phyloP scores from a whole-genome alignment of 1,284 basidiomycete genomes.

The Malassezia sympodialis region DNA sequence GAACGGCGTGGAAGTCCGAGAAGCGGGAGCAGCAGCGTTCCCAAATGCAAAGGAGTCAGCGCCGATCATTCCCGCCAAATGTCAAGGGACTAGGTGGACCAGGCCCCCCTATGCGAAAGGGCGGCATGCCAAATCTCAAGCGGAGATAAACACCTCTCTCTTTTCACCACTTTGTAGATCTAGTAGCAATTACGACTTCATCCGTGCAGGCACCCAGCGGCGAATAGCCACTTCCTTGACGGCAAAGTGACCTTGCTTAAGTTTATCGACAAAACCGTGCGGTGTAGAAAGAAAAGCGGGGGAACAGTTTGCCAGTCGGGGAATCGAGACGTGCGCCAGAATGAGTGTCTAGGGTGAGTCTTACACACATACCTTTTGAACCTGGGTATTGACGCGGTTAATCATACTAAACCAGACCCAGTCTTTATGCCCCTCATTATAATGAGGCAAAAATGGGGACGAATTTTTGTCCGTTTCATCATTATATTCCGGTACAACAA shows the following conservation, averaged over 20 bases:
- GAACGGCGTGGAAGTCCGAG: constrained; percentile 33
- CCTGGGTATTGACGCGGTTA: constrained; percentile 91
- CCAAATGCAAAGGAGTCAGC: background rate
- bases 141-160: background rate
- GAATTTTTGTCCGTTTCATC: constrained; percentile 60
- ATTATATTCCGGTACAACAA: constrained; percentile 79
- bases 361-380: constrained; percentile 61
- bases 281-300: constrained; percentile 35
- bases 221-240: constrained; percentile 73
- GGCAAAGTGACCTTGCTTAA: constrained; percentile 53
- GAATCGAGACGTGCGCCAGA: constrained; percentile 38
- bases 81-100: constrained; percentile 4
- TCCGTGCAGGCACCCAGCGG: constrained; percentile 78
- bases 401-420: constrained; percentile 97
- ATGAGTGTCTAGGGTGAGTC: constrained; percentile 28
- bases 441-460: constrained; percentile 31
- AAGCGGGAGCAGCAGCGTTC: constrained; percentile 22
- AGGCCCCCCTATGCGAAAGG: background rate
- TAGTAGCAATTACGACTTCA: constrained; percentile 61
- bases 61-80: background rate
- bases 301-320: constrained; percentile 51
- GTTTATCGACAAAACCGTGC: constrained; percentile 57
- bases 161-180: background rate
- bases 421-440: constrained; percentile 52
- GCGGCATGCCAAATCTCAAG: constrained; percentile 10